A percentile compares a stretch with the other conserved stretches of the same genome.
Conservation (phyloP, 2,329 filamentous ascomycete species). For the Knufia fluminis region DNA sequence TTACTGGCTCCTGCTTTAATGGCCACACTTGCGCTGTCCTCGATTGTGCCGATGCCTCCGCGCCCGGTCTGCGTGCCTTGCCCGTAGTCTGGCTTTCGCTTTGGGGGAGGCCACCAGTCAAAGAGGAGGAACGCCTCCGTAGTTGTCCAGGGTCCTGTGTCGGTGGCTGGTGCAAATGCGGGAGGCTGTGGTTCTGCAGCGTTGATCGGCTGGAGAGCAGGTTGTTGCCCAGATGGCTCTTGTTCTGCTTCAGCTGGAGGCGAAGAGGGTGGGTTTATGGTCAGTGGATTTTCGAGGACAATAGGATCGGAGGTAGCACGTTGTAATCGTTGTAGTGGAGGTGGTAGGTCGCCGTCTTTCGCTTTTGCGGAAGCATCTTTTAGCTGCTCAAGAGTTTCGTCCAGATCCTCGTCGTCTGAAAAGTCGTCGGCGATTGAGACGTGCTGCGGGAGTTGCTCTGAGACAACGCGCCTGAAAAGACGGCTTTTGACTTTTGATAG, state of each 20-base stretch:
- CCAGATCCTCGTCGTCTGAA: conserved; percentile 9
- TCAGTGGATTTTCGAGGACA: background rate
- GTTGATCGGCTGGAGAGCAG: background rate
- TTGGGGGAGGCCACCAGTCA: conserved; percentile 18
- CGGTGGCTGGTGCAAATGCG: background rate
- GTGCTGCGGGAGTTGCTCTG: conserved; percentile 9
- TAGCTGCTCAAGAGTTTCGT: conserved; percentile 10
- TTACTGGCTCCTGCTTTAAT: background rate
- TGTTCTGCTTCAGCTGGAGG: background rate
- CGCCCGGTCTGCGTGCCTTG: background rate
- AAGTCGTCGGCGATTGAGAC: background rate
- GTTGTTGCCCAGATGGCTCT: background rate
- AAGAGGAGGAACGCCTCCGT: conserved; percentile 23
- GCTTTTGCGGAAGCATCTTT: background rate
- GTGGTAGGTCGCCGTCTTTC: background rate
- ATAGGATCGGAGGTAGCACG: conserved; percentile 14
- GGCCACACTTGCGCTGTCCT: background rate
- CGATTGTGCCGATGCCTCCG: background rate
- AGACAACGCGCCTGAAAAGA: conserved; percentile 14
- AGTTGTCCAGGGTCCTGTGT: conserved; percentile 23
- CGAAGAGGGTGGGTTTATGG: background rate
- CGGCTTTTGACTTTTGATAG: background rate
- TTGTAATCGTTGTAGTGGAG: conserved; percentile 11
- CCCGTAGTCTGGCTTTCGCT: conserved; percentile 14
- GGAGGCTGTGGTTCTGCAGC: background rate